Conservation (phyloP, 768 basidiomycete genomes). For the Tephrocybe rancida region DNA sequence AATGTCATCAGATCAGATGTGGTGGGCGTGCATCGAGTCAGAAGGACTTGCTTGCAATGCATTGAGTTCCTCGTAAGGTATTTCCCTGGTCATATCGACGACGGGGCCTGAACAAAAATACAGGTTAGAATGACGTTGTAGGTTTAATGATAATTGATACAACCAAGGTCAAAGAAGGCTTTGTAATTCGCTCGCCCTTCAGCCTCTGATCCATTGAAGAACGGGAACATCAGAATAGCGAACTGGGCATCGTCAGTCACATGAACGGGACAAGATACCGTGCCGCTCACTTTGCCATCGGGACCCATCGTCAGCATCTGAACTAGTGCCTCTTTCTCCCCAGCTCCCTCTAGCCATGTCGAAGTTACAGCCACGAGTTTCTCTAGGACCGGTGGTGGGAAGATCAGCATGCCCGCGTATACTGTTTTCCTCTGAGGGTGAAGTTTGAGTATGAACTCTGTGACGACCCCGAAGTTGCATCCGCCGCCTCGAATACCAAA, state of each 20-base stretch:
- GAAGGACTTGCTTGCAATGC: conserved; percentile 31
- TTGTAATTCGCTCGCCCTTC: conserved; percentile 50
- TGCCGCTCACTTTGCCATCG: conserved; percentile 34
- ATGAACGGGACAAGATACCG: too few species aligned
- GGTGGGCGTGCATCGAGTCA: background rate
- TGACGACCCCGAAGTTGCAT: conserved; percentile 57
- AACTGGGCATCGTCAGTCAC: conserved; percentile 36
- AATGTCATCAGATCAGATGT: background rate
- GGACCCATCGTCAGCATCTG: conserved; percentile 37
- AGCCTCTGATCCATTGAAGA: conserved; percentile 53
- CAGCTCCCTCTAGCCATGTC: conserved; percentile 38
- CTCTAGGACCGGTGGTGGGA: conserved; percentile 29
- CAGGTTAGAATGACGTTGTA: background rate
- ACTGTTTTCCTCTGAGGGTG: conserved; percentile 51
- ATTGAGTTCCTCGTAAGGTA: conserved; percentile 53
- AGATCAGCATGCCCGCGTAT: conserved; percentile 44
- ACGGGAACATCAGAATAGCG: conserved; percentile 33
- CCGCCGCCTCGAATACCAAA: conserved; percentile 57
- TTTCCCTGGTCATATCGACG: conserved; percentile 42
- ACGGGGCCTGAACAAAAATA: conserved; percentile 36
- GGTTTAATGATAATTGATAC: conserved; percentile 9
- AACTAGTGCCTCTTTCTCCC: conserved; percentile 41
- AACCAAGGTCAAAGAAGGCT: conserved; percentile 47
- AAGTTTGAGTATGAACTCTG: conserved; percentile 50
- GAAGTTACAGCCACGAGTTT: conserved; percentile 29